Percentiles rank a stretch among this genome's conserved stretches.
Conservation (phyloP, 164 flowering plant genomes). For the Magnolia changhungtana region DNA sequence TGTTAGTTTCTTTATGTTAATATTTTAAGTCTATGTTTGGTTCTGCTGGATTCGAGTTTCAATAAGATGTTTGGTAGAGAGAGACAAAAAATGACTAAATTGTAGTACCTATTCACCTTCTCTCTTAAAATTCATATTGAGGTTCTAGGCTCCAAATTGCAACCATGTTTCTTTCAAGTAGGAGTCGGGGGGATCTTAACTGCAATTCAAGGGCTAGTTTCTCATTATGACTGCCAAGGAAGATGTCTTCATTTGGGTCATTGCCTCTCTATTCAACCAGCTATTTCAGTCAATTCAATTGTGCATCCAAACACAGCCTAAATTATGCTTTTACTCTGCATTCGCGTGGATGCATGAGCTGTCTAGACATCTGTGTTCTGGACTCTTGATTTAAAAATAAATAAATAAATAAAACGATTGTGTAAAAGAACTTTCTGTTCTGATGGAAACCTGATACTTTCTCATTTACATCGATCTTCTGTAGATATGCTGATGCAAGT, state of each 20-base stretch:
- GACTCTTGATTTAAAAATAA: not conserved
- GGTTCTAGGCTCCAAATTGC: too few relatives aligned
- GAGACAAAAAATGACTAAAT: too few relatives aligned
- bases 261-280: not conserved
- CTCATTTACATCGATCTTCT: not conserved
- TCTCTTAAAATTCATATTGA: too few relatives aligned
- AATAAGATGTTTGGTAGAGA: too few relatives aligned
- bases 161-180: too few relatives aligned
- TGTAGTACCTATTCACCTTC: too few relatives aligned
- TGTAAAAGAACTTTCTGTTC: not conserved
- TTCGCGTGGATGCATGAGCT: not conserved
- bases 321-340: not conserved
- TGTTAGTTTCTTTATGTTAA: not conserved
- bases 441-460: not conserved
- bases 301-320: not conserved
- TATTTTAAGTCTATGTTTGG: not conserved
- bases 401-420: not conserved
- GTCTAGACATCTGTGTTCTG: not conserved
- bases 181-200: too few relatives aligned
- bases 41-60: too few relatives aligned
- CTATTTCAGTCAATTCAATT: not conserved
- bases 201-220: too few relatives aligned
- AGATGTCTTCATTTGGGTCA: not conserved
- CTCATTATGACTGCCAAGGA: not conserved
- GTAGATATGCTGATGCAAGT: slow-evolving; percentile 29